Evolutionary conservation across 106 monocot genomes (phyloP).

Genomic region (Acorus gramineus): DNA sequence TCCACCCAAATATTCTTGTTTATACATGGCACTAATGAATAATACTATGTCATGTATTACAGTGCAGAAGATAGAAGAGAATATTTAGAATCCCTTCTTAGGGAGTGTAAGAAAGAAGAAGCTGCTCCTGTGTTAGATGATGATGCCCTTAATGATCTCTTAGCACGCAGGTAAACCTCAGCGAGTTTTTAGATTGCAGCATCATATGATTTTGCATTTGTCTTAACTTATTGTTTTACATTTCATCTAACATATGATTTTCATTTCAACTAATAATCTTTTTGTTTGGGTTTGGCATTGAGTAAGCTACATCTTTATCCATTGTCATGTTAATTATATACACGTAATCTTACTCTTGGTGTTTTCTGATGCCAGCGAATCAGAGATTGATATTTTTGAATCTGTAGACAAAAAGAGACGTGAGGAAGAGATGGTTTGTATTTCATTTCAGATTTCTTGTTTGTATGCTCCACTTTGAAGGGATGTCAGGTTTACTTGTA

Average conservation of each 20-base stretch:
- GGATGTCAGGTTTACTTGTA: neutral
- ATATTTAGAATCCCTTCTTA: constrained; percentile 91
- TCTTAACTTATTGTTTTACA: no score
- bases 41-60: neutral
- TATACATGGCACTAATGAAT: neutral
- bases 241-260: no score
- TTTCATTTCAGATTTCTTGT: neutral
- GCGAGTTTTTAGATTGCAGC: neutral
- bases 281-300: no score
- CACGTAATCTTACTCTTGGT: neutral
- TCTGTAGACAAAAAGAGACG: constrained; percentile 80
- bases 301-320: no score
- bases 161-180: constrained; percentile 69
- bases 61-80: constrained; percentile 99
- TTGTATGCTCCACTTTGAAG: neutral
- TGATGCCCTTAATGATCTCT: constrained; percentile 91
- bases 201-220: no score
- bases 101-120: constrained; percentile 99
- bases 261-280: no score
- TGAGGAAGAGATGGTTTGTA: constrained; percentile 71
- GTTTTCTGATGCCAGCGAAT: constrained; percentile 44
- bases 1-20: neutral
- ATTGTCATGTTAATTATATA: no score
- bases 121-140: constrained; percentile 87
- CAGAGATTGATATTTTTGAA: constrained; percentile 93